phyloP scores from a whole-genome alignment of 2,329 filamentous ascomycete genomes.

The Epichloe bromicola region DNA sequence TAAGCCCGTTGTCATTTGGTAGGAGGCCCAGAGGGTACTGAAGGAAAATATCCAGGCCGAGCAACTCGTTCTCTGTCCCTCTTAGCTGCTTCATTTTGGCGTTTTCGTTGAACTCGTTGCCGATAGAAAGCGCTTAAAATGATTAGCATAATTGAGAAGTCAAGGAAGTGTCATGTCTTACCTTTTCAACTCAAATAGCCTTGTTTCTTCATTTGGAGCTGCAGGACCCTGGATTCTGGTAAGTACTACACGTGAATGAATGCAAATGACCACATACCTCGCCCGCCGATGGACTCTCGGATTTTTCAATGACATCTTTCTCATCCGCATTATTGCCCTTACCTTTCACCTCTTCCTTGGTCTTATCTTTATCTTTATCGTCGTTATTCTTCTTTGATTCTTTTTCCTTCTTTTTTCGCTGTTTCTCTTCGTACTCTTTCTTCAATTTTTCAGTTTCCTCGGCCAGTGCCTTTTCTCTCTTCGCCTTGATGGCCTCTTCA shows the following conservation, averaged over 20 bases:
- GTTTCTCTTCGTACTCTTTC: conserved; percentile 63
- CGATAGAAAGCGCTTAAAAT: conserved; percentile 63
- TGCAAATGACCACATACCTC: conserved; percentile 1
- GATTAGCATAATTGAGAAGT: not conserved
- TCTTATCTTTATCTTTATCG: conserved; percentile 23
- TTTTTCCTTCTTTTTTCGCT: conserved; percentile 55
- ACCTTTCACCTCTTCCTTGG: conserved; percentile 19
- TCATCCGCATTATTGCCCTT: conserved; percentile 12
- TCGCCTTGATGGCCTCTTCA: conserved; percentile 49
- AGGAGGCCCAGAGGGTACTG: conserved; percentile 56
- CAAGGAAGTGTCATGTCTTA: conserved; percentile 20
- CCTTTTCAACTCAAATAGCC: conserved; percentile 77
- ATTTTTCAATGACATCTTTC: conserved; percentile 11
- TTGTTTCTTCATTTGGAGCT: conserved; percentile 49
- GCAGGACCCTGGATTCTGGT: conserved; percentile 5
- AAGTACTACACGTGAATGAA: not conserved
- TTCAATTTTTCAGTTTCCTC: conserved; percentile 52
- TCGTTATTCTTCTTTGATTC: conserved; percentile 42
- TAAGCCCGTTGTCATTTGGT: conserved; percentile 11
- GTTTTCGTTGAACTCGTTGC: conserved; percentile 65
- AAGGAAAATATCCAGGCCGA: conserved; percentile 71
- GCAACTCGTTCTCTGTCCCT: conserved; percentile 68
- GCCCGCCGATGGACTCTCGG: not conserved
- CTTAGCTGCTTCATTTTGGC: conserved; percentile 42
- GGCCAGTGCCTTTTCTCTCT: conserved; percentile 47